Evolutionary conservation across 2,329 filamentous ascomycete genomes (phyloP), one percentile per base, ranked within the genome.

Genomic region (Helminthosporium solani): DNA sequence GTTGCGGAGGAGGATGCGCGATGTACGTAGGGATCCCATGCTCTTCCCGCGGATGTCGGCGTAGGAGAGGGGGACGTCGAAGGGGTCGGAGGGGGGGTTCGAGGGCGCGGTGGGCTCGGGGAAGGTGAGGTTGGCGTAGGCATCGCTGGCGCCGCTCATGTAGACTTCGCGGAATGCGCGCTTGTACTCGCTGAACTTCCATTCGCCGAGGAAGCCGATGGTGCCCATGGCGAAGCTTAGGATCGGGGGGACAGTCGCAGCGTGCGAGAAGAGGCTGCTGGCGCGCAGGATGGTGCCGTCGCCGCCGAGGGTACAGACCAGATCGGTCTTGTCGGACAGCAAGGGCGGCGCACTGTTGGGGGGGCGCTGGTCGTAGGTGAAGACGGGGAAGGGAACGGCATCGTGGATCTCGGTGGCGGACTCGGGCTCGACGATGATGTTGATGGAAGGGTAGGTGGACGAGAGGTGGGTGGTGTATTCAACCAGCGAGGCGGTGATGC

Each of bases 211-310:
- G 57, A 99, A 99, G 0, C 94, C 94, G 1, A 99, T 75, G 0
- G 92, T 95, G 5, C 94, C 94, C 89, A 99, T 96, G 66, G 90
- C 95, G 66, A 99, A 99, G 1, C 89, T 90, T 7, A 99, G 76
- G 27, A 99, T 87, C 0, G 94, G 94, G 0, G 94, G 94, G 0
- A 99, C 92, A 34, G 84, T 83, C 2, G 81, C 78, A 35, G 88
- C 84, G 30, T 88, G 86, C 48, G 90, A 90, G 73, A 95, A 97
- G 4, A 96, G 79, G 43, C 87, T 91, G 2, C 89, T 87, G 0
- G 90, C 90, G 49, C 88, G 87, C 37, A 96, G 72, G 43, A 96
- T 92, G 2, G 90, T 96, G 50, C 90, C 90, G 68, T 99, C 94
- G 33, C 94, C 94, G 42, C 94, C 94, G 40, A 99, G 83, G 0